These are phyloP conservation scores for Solanum etuberosum DNA, from an alignment of 257 asterid genomes.

Conservation along the genomic window DNA sequence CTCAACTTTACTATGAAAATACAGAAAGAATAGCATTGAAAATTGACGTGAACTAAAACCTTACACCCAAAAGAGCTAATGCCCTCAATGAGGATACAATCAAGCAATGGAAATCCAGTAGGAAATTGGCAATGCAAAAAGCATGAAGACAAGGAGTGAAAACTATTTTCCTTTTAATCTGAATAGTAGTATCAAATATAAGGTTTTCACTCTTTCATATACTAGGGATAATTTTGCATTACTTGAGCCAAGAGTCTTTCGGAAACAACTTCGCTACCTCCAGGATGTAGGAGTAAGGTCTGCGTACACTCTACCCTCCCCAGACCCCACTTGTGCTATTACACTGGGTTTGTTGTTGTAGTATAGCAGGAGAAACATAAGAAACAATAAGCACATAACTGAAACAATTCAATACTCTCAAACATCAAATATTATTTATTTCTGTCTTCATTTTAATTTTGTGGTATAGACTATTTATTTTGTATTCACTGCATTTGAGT, in stretches of 20 bases:
- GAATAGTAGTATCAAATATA: not conserved
- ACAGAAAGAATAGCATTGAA: not conserved
- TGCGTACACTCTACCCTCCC: not conserved
- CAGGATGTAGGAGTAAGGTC: not conserved
- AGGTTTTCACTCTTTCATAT: not conserved
- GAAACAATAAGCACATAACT: not conserved
- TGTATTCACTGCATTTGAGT: not conserved
- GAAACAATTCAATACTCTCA: not conserved
- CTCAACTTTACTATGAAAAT: not conserved
- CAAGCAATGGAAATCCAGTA: not conserved
- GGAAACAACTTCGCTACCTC: not conserved
- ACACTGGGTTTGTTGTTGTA: not conserved
- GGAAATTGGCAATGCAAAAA: not conserved
- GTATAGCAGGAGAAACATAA: not conserved
- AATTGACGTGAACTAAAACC: not conserved
- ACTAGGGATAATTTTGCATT: not conserved
- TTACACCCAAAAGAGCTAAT: not conserved
- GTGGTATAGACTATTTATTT: not conserved
- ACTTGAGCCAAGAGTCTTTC: not conserved
- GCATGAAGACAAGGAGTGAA: not conserved
- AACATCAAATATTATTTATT: not conserved
- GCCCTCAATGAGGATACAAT: not conserved
- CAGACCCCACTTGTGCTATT: not conserved
- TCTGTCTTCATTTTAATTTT: not conserved
- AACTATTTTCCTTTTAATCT: not conserved